Base-by-base conservation (phyloP, 768 basidiomycete genomes). In the Phylloporus arenicola region DNA sequence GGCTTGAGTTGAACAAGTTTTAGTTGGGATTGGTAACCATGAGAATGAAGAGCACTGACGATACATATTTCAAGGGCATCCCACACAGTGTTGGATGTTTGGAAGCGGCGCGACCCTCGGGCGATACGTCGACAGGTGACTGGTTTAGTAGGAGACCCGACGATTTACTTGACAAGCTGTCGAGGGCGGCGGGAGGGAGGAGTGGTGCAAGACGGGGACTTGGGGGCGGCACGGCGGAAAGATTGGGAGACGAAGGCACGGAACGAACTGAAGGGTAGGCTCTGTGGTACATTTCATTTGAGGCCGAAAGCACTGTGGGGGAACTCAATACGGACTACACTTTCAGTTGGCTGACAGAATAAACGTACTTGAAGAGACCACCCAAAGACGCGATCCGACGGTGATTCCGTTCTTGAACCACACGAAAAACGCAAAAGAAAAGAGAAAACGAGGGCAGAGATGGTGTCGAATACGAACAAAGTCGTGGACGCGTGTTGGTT, bases 51-150 rank as follows among this genome's bases (percentile, higher is more conserved):
- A 33, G 25, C 62, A 75, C 86, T 72, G 64, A 87, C 85, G 86
- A 87, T 12, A 88, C 76, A 53, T 87, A 88, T 84, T 88, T 88
- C 58, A 88, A 71, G 13, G 85, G 86, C 60, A 88, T 58, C 10
- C 87, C 87, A 52, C 74, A 87, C 53, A 88, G 70, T 12, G 76
- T 80, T 1, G 86, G 84, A 0, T 61, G 54, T 51, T 55, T 70
- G 12, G 55, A 45, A 3, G 51, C 19, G 1, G 53, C 45, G 17
- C 60, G 62, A 37, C 43, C 57, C 46, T 69, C 71, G 19, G 61
- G 67, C 4, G 59, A 59, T 14, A 71, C 71, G 11, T 67, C 66
- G 31, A 64, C 60, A 1, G 70, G 62, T 9, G 64, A 57, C 42
- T 68, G 65, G 44, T 70, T 71, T 49, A 70, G 67, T 17, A 67